Percentiles rank a stretch among this genome's conserved stretches.
Conservation (phyloP, 257 asterid genomes). For the Voacanga thouarsii region DNA sequence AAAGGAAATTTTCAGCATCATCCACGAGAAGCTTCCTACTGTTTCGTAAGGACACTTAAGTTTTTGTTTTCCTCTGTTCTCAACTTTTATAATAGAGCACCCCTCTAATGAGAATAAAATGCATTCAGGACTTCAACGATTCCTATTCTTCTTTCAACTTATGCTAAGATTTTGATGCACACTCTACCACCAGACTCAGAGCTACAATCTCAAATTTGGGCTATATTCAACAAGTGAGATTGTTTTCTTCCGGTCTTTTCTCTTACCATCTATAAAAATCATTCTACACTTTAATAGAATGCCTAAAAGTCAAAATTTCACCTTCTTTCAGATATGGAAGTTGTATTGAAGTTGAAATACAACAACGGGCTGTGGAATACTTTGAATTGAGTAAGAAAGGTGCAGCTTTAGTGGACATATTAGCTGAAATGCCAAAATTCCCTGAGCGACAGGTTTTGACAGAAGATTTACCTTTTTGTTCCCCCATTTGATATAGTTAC, state of each 20-base stretch:
- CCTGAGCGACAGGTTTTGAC: conserved; percentile 85
- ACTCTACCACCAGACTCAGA: conserved; percentile 82
- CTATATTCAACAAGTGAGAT: conserved; percentile 72
- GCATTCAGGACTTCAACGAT: conserved; percentile 73
- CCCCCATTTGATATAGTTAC: background rate
- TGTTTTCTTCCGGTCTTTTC: background rate
- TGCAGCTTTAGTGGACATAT: conserved; percentile 75
- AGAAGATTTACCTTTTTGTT: conserved; percentile 7
- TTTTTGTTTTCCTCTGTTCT: conserved; percentile 18
- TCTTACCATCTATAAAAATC: background rate
- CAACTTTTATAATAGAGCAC: conserved; percentile 21
- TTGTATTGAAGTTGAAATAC: conserved; percentile 91
- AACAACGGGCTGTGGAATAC: conserved; percentile 94
- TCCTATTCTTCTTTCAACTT: conserved; percentile 87
- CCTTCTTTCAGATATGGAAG: conserved; percentile 67
- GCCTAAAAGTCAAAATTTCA: conserved; percentile 5
- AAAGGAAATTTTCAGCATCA: conserved; percentile 69
- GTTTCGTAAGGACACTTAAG: conserved; percentile 68
- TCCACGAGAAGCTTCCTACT: conserved; percentile 93
- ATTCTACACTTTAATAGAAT: conserved; percentile 16
- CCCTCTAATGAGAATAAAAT: conserved; percentile 18
- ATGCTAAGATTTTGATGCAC: conserved; percentile 93
- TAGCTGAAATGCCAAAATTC: conserved; percentile 97
- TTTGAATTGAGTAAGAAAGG: conserved; percentile 84
- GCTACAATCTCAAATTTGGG: conserved; percentile 80